Evolutionary conservation across 768 basidiomycete genomes (phyloP).

Genomic region (Rhodocollybia butyracea): DNA sequence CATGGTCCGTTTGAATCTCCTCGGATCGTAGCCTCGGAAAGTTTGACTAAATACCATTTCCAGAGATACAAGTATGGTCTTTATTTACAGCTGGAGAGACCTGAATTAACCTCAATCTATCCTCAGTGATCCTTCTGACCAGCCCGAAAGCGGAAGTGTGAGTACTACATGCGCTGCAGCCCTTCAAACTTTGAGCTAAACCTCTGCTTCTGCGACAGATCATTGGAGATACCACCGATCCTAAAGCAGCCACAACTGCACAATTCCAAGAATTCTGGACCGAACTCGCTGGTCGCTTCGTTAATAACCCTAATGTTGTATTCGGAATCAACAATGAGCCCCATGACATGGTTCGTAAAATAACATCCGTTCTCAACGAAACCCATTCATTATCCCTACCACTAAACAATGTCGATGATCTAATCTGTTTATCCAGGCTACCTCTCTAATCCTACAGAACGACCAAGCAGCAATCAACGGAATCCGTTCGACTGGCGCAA

Average conservation of each 20-base stretch:
- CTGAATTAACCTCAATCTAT: background rate
- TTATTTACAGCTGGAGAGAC: background rate
- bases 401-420: too few species aligned
- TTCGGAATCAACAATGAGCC: slow-evolving; percentile 49
- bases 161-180: slow-evolving; percentile 8
- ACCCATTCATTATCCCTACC: background rate
- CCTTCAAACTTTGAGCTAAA: background rate
- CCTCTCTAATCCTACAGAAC: slow-evolving; percentile 37
- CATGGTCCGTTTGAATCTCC: slow-evolving; percentile 21
- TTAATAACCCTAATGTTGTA: slow-evolving; percentile 37
- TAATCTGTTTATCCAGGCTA: slow-evolving; percentile 25
- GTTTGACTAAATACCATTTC: background rate
- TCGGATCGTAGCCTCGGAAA: background rate
- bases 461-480: slow-evolving; percentile 43
- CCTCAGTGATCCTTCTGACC: slow-evolving; percentile 38
- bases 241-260: slow-evolving; percentile 39
- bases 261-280: slow-evolving; percentile 42
- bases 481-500: slow-evolving; percentile 36
- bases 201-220: slow-evolving; percentile 24
- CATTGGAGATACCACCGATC: slow-evolving; percentile 41
- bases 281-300: slow-evolving; percentile 39
- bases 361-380: background rate
- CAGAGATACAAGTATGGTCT: slow-evolving; percentile 39
- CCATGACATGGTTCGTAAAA: slow-evolving; percentile 35
- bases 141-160: slow-evolving; percentile 42